Evolutionary conservation across 176 grass and related monocot species (phyloP), one percentile per base, ranked within the genome.

Genomic region (Aegilops longissima): DNA sequence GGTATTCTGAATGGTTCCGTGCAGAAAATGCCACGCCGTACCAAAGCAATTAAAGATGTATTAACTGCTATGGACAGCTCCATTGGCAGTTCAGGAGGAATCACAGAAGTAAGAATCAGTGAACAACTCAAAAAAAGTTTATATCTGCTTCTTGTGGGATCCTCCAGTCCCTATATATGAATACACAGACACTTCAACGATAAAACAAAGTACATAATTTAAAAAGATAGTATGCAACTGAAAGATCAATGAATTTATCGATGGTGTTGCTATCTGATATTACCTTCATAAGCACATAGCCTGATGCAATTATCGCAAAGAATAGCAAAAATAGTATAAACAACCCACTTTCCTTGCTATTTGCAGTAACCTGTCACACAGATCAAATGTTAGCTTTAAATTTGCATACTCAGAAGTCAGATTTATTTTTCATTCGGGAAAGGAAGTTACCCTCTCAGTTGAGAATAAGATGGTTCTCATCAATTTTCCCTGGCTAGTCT

Each of bases 381-480:
- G 79, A 47, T 83, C 62, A 85, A 88, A 56, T 81, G 59, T 62
- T 39, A 67, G 49, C 17, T 27, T 21, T 85, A 67, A 3, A 69
- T 62, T 61, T 77, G 25, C 58, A 70, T 67, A 54, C 27, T 59
- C 33, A n/a, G 23, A 25, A 83, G 73, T 76, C 73, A 76, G 33
- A 31, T 36, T 74, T 16, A 31, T 83, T 76, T 66, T 81, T 78
- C 25, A 86, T 49, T 51, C 66, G 49, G 45, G 34, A 91, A 79
- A 68, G 85, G 31, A 73, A 71, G 40, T 91, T 99, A 99, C 97
- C 88, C 97, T 96, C 69, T 99, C 97, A 72, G 97, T 99, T 59
- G 97, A 99, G 93, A 99, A 99, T 84, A 99, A 91, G 38, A 99
- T 99, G 44, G 97, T 99, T 90, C 97, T 84, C 97, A 99, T 99